These are phyloP conservation scores for Cokeromyces recurvatus DNA, from an alignment of 371 early-diverging fungal genomes.

Conservation along the genomic window DNA sequence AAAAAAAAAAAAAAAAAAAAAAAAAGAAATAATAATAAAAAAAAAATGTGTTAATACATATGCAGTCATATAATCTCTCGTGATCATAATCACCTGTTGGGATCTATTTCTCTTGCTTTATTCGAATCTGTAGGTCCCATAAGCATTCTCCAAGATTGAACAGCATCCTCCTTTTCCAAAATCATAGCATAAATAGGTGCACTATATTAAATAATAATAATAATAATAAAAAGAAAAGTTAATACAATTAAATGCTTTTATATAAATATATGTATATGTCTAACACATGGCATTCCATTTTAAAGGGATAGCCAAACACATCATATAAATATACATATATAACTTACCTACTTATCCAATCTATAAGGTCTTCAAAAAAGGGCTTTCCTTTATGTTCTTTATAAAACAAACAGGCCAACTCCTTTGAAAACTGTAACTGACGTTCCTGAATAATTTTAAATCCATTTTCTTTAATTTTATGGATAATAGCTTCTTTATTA, in stretches of 20 bases:
- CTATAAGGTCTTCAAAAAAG: constrained; percentile 63
- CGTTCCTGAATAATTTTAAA: constrained; percentile 58
- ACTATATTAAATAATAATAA: constrained; percentile 24
- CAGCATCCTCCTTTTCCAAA: constrained; percentile 60
- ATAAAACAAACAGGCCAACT: constrained; percentile 61
- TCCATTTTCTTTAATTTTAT: constrained; percentile 47
- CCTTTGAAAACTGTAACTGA: constrained; percentile 48
- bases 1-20: not conserved
- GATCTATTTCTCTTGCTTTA: constrained; percentile 58
- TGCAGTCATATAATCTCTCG: not conserved
- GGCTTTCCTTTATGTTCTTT: constrained; percentile 63
- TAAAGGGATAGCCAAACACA: too few relatives aligned
- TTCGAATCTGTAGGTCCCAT: constrained; percentile 77
- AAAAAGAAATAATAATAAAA: too few relatives aligned
- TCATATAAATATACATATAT: too few relatives aligned
- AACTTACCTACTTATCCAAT: constrained; percentile 69
- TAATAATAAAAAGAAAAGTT: constrained; percentile 1
- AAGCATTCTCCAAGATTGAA: constrained; percentile 63
- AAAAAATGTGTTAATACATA: too few relatives aligned
- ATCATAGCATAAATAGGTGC: constrained; percentile 65
- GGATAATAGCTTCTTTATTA: constrained; percentile 56
- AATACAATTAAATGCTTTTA: not conserved
- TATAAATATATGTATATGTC: too few relatives aligned
- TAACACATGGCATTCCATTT: too few relatives aligned
- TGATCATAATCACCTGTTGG: constrained; percentile 30